Evolutionary conservation across 2,329 filamentous ascomycete species (phyloP).

Genomic region (Penicillium hesseltinei): DNA sequence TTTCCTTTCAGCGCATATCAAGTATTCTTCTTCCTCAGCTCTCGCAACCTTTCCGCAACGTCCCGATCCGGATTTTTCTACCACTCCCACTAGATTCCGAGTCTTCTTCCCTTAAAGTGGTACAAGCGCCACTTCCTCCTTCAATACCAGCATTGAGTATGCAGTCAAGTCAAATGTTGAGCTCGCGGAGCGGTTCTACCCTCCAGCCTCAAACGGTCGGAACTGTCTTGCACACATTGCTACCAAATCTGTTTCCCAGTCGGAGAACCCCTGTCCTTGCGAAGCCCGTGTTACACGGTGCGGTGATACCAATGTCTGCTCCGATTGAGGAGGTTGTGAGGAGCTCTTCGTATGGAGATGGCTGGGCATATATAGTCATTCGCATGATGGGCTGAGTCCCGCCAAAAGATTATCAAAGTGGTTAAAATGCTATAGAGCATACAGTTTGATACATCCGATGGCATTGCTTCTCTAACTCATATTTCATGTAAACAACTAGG

Average conservation of each 20-base stretch:
- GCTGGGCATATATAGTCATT: slow-evolving; percentile 82
- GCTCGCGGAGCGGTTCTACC: slow-evolving; percentile 17
- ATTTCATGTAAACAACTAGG: no score
- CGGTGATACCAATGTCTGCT: slow-evolving; percentile 73
- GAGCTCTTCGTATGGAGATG: slow-evolving; percentile 83
- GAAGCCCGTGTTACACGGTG: slow-evolving; percentile 81
- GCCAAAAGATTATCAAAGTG: no score
- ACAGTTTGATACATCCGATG: no score
- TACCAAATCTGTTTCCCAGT: slow-evolving; percentile 84
- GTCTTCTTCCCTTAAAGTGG: slow-evolving; percentile 57
- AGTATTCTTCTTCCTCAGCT: slow-evolving; percentile 68
- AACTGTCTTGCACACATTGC: slow-evolving; percentile 67
- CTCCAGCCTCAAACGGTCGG: slow-evolving; percentile 69
- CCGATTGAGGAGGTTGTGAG: slow-evolving; percentile 79
- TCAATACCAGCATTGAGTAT: slow-evolving; percentile 34
- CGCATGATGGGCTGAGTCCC: slow-evolving; percentile 62
- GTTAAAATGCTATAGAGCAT: no score
- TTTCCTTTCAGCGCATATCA: slow-evolving; percentile 71
- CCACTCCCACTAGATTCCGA: slow-evolving; percentile 60
- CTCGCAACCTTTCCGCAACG: slow-evolving; percentile 70
- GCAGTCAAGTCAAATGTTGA: slow-evolving; percentile 25
- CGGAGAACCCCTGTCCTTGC: slow-evolving; percentile 80
- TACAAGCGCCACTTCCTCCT: slow-evolving; percentile 71
- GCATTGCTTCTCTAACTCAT: no score
- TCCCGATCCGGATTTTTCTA: slow-evolving; percentile 88